Conservation (phyloP, 1,284 basidiomycete species). For the Bondarzewia mesenterica region DNA sequence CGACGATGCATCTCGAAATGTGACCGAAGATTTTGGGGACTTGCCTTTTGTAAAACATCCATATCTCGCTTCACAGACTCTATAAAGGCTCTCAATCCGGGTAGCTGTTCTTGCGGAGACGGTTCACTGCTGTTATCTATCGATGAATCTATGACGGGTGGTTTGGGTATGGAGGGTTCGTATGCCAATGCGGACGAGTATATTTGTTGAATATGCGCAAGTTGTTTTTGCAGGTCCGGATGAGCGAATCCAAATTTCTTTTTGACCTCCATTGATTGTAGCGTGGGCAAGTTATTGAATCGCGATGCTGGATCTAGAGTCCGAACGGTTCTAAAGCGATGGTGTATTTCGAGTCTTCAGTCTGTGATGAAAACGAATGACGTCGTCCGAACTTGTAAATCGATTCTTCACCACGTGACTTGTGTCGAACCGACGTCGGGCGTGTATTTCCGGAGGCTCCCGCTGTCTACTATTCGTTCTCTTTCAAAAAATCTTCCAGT, state of each 20-base stretch:
- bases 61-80: conserved; percentile 37
- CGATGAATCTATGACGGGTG: conserved; percentile 52
- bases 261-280: no score
- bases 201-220: conserved; percentile 22
- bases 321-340: no score
- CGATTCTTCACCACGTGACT: no score
- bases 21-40: no score
- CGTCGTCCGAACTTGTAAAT: conserved; percentile 1
- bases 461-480: background rate
- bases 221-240: conserved; percentile 9
- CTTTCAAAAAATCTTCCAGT: conserved; percentile 2
- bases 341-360: no score
- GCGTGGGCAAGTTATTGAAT: no score
- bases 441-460: conserved; percentile 6
- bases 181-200: conserved; percentile 37
- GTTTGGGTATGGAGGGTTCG: conserved; percentile 31
- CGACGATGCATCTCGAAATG: no score
- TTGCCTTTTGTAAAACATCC: conserved; percentile 48
- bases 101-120: conserved; percentile 31
- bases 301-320: no score
- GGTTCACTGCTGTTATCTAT: conserved; percentile 24
- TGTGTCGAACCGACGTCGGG: background rate
- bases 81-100: conserved; percentile 44
- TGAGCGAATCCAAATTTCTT: no score
- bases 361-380: no score